Evolutionary conservation across 331 rosid species (phyloP).

Genomic region (Ulmus americana): DNA sequence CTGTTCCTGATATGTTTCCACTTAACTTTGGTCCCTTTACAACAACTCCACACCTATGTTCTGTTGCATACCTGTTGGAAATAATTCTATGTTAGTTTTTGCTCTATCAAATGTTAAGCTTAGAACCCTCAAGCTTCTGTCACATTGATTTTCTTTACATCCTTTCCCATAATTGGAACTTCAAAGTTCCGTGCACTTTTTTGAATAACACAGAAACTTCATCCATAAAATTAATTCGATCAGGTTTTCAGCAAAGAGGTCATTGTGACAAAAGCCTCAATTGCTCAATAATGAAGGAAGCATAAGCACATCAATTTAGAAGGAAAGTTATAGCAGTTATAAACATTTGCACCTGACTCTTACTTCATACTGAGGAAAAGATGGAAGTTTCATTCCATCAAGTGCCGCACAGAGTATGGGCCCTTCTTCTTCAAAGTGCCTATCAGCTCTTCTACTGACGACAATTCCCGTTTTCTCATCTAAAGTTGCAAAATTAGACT

Average conservation of each 20-base stretch:
- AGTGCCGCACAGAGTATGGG: slow-evolving; percentile 83
- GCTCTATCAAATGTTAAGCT: background rate
- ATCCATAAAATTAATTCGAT: background rate
- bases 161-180: background rate
- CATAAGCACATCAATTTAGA: slow-evolving; percentile 24
- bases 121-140: slow-evolving; percentile 3
- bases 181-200: background rate
- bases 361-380: slow-evolving; percentile 85
- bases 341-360: slow-evolving; percentile 76
- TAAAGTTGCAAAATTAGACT: slow-evolving; percentile 93
- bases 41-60: slow-evolving; percentile 96
- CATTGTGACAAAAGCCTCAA: slow-evolving; percentile 4
- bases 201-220: background rate
- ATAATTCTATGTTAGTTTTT: slow-evolving; percentile 7
- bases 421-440: slow-evolving; percentile 96
- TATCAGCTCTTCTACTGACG: slow-evolving; percentile 82
- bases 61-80: slow-evolving; percentile 79
- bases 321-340: slow-evolving; percentile 18
- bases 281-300: slow-evolving; percentile 5
- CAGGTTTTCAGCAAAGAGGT: background rate
- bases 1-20: slow-evolving; percentile 94
- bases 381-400: slow-evolving; percentile 82
- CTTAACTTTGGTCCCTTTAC: slow-evolving; percentile 85
- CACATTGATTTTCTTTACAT: background rate
- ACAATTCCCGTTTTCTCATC: slow-evolving; percentile 80